Conservation (phyloP, 495 filamentous ascomycete genomes). For the Letharia columbiana region DNA sequence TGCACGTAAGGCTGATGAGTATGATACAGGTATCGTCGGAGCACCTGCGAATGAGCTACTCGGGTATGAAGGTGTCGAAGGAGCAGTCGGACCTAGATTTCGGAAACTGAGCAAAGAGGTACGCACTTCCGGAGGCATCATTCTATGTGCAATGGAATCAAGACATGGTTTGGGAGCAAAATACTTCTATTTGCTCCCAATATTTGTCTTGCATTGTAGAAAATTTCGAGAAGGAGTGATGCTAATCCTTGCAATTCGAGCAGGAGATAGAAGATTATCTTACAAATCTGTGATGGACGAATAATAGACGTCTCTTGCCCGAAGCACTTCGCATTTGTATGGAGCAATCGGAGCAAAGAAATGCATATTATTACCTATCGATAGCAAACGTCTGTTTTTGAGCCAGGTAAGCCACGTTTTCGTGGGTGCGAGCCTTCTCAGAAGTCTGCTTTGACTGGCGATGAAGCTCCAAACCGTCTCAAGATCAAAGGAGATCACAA, state of each 20-base stretch:
- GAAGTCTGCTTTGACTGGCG: background rate
- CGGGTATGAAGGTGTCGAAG: constrained; percentile 86
- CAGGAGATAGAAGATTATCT: constrained; percentile 95
- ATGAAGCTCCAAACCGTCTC: background rate
- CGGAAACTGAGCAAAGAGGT: constrained; percentile 81
- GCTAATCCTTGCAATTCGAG: background rate
- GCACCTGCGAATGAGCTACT: constrained; percentile 87
- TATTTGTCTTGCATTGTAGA: background rate
- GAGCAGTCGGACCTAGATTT: constrained; percentile 84
- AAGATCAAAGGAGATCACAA: background rate
- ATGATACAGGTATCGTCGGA: constrained; percentile 72
- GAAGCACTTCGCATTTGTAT: background rate
- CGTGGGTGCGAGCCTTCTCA: background rate
- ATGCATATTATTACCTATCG: background rate
- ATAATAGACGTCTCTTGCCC: background rate
- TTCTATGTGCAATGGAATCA: background rate
- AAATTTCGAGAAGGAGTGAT: background rate
- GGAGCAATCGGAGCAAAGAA: background rate
- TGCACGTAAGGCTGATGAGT: constrained; percentile 30
- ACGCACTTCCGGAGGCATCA: background rate
- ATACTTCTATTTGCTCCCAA: background rate
- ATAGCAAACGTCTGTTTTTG: background rate
- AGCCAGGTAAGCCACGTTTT: background rate
- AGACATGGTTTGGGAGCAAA: background rate
- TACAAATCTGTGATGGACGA: constrained; percentile 68